Evolutionary conservation across 371 early-diverging fungal species (phyloP), one percentile per base, ranked within the genome.

Genomic region (Rhizomucor miehei): DNA sequence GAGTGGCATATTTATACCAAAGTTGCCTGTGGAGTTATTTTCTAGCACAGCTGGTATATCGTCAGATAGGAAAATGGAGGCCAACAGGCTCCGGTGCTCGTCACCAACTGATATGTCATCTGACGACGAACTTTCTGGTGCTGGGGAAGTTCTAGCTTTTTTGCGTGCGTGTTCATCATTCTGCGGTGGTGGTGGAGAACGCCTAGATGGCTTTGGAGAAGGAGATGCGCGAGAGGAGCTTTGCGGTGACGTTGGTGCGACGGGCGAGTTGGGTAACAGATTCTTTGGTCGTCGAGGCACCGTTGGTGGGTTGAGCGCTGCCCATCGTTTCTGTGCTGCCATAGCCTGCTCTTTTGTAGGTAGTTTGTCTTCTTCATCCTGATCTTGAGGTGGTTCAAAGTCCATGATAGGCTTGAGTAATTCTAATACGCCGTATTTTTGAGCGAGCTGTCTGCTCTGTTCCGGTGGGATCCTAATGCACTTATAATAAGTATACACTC

Each of bases 381-480:
- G 46, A 17, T 51, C 38, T 17, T 62, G 56, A 6, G 84, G 81
- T 8, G 29, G 29, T 53, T 89, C 80, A 53, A 87, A 84, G 24
- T 89, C 84, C 20, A 91, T 75, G 14, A 91, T 63, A 1, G 85
- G 80, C 6, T 76, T 70, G 20, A 90, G 64, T 13, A 71, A 60
- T 0, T 77, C 75, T 47, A 77, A 73, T 5, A 90, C 90, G 14
- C 71, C 73, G 63, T 90, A 90, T 50, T 82, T 82, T 64, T 77
- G 67, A 3, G 92, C 91, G 13, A 94, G 65, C 40, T 80, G 79
- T 52, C 80, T 80, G 20, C 89, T 89, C 13, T 85, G 74, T 19
- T 84, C 79, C 55, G 82, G 88, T 1, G 95, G 95, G 21, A 94
- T 82, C 94, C 93, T 90, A 37, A 51, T 8, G 29, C 29, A 8